Conservation (phyloP, 176 grass and related monocot species). For the Raddia guianensis region DNA sequence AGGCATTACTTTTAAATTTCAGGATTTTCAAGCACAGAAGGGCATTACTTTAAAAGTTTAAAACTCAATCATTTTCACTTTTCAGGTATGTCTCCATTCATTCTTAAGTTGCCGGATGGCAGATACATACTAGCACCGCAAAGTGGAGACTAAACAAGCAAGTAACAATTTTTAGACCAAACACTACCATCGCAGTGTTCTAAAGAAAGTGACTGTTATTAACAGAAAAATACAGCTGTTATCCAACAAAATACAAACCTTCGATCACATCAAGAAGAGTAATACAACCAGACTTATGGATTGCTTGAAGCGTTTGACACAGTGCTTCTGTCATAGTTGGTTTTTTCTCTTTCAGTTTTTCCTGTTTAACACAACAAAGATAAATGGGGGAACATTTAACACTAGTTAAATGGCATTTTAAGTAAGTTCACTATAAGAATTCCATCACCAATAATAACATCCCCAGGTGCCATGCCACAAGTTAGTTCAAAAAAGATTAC, state of each 20-base stretch:
- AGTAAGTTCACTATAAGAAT: not conserved
- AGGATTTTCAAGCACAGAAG: not conserved
- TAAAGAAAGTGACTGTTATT: conserved; percentile 2
- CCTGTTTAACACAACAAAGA: conserved; percentile 56
- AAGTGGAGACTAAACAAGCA: not conserved
- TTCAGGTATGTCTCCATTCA: conserved; percentile 11
- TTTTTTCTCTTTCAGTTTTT: conserved; percentile 98
- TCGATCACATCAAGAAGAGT: conserved; percentile 85
- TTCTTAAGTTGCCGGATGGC: not conserved
- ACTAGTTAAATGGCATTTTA: not conserved
- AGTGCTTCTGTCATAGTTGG: conserved; percentile 75
- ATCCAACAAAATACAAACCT: conserved; percentile 57
- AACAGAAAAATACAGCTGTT: conserved; percentile 7
- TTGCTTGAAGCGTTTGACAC: conserved; percentile 78
- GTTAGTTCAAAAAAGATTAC: not conserved
- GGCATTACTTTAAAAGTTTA: not conserved
- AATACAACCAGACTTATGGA: conserved; percentile 92
- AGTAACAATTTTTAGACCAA: not conserved
- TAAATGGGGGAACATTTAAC: not conserved
- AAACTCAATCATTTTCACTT: conserved; percentile 2
- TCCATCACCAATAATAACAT: not conserved
- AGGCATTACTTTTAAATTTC: not conserved
- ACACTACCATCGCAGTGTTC: not conserved
- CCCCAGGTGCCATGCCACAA: not conserved
- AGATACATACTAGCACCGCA: not conserved